phyloP scores from a whole-genome alignment of 306 rosid genomes.

The Carpinus viminea region DNA sequence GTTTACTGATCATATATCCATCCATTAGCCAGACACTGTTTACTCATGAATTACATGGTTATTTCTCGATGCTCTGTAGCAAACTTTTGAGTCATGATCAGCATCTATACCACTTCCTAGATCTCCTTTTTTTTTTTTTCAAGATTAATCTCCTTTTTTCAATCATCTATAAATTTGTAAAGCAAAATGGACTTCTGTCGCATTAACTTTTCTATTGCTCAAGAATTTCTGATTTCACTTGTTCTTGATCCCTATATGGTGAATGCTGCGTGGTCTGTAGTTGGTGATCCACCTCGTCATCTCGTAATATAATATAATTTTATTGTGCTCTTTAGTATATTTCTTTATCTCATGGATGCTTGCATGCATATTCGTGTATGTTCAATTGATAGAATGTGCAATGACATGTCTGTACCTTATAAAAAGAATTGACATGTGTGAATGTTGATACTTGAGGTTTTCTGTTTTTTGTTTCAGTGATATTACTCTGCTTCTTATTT shows the following conservation, averaged over 20 bases:
- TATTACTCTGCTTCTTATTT: neutral
- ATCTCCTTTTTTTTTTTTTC: neutral
- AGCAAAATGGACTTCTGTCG: neutral
- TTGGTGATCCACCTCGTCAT: neutral
- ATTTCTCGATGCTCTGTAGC: neutral
- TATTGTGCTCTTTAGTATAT: too few species aligned
- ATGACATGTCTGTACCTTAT: neutral
- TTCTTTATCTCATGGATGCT: neutral
- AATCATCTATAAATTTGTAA: neutral
- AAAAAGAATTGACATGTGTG: neutral
- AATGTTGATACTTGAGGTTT: conserved; percentile 2
- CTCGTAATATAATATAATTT: too few species aligned
- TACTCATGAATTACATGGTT: neutral
- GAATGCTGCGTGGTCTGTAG: conserved; percentile 5
- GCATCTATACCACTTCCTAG: neutral
- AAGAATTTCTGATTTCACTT: neutral
- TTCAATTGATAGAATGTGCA: conserved; percentile 4
- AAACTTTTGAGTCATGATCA: neutral
- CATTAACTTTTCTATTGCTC: neutral
- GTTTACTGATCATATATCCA: neutral
- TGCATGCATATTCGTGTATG: neutral
- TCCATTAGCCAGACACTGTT: neutral
- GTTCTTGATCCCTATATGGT: neutral
- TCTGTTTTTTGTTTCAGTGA: conserved; percentile 11
- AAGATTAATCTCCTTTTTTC: neutral